Conservation (phyloP, 2,329 filamentous ascomycete genomes). For the Microcyclospora pomicola region DNA sequence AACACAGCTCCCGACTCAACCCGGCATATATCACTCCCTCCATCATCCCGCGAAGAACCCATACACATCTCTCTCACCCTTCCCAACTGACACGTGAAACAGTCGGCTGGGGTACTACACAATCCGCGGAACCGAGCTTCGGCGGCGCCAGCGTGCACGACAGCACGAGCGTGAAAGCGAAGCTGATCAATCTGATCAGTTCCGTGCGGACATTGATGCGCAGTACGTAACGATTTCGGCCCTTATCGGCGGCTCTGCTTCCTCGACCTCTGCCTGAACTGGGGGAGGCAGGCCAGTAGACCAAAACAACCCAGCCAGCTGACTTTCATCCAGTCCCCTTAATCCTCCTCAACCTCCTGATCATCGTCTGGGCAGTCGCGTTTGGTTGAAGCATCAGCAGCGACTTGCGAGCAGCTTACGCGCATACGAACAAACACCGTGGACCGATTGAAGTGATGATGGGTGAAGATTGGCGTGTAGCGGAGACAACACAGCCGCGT, state of each 20-base stretch:
- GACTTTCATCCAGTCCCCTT: constrained; percentile 52
- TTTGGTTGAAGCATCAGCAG: constrained; percentile 16
- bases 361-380: constrained; percentile 49
- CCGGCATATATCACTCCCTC: background rate
- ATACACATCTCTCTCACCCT: no score
- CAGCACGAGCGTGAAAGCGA: constrained; percentile 69
- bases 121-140: constrained; percentile 58
- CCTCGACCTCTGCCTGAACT: background rate
- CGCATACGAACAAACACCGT: no score
- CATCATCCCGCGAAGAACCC: background rate
- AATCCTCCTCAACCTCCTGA: constrained; percentile 67
- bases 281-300: no score
- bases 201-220: constrained; percentile 86
- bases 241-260: background rate
- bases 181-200: constrained; percentile 77
- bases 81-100: background rate
- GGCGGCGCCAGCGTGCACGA: constrained; percentile 55
- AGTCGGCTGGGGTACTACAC: constrained; percentile 66
- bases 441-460: no score
- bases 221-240: constrained; percentile 46
- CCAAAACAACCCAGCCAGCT: background rate
- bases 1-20: background rate
- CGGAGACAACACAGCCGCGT: no score
- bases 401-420: no score
- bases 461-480: no score